Evolutionary conservation across 2,329 filamentous ascomycete species (phyloP).

Genomic region (Diaporthe citri): DNA sequence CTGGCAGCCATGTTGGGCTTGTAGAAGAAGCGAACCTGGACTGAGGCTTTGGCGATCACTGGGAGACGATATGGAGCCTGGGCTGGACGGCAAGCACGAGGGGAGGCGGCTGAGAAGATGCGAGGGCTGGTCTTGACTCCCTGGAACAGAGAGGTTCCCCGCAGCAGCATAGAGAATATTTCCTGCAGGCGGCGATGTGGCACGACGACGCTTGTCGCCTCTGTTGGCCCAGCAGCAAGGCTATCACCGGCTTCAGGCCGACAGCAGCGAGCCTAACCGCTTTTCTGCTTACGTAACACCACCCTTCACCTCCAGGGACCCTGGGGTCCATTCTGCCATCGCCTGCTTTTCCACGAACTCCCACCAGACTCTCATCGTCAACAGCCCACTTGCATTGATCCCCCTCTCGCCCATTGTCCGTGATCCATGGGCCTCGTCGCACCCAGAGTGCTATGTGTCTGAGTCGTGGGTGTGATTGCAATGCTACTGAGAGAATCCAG

Average conservation of each 20-base stretch:
- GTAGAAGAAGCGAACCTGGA: slow-evolving; percentile 43
- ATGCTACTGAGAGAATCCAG: neutral
- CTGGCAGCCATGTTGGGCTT: slow-evolving; percentile 59
- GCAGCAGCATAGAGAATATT: slow-evolving; percentile 37
- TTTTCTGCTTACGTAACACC: slow-evolving; percentile 12
- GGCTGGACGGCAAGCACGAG: slow-evolving; percentile 30
- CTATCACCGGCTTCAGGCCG: slow-evolving; percentile 34
- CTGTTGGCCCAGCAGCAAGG: slow-evolving; percentile 30
- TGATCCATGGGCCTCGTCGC: slow-evolving; percentile 12
- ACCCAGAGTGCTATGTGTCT: slow-evolving; percentile 11
- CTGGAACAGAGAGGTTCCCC: slow-evolving; percentile 33
- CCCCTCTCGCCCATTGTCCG: neutral
- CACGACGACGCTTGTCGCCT: slow-evolving; percentile 32
- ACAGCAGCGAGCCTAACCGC: slow-evolving; percentile 18
- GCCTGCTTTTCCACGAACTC: neutral
- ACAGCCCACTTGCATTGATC: slow-evolving; percentile 9
- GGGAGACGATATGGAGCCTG: slow-evolving; percentile 18
- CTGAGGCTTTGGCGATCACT: slow-evolving; percentile 10
- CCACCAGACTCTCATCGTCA: neutral
- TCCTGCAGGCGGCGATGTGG: slow-evolving; percentile 33
- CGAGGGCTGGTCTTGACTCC: slow-evolving; percentile 32
- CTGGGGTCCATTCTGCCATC: neutral
- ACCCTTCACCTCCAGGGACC: no score
- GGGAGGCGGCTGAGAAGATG: slow-evolving; percentile 20
- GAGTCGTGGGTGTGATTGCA: slow-evolving; percentile 25